Conservation (phyloP, 352 stramenopile species). For the Globisporangium heterothallicum region DNA sequence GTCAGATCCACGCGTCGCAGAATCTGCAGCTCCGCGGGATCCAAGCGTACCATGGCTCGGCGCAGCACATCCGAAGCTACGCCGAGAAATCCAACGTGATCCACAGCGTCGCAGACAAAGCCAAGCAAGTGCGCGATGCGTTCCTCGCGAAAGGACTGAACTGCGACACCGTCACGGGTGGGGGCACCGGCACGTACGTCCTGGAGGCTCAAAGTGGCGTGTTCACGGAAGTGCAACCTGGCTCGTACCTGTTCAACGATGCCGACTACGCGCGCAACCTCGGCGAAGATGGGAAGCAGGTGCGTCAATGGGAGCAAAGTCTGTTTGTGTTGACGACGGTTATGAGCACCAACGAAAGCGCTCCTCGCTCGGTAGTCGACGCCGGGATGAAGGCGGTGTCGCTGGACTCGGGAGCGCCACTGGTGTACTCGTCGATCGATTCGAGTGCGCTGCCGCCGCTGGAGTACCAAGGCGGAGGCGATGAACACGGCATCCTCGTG, state of each 20-base stretch:
- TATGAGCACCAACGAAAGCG: constrained; percentile 43
- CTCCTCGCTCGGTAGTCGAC: constrained; percentile 56
- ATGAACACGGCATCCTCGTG: constrained; percentile 66
- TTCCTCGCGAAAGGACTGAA: constrained; percentile 25
- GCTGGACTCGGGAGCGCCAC: constrained; percentile 52
- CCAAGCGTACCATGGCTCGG: constrained; percentile 68
- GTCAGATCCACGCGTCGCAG: constrained; percentile 18
- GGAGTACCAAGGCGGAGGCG: constrained; percentile 52
- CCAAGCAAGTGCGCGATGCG: constrained; percentile 31
- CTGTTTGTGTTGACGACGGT: constrained; percentile 70
- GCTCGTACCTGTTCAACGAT: constrained; percentile 77
- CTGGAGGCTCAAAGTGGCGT: constrained; percentile 52
- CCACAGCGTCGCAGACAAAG: constrained; percentile 29
- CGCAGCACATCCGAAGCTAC: constrained; percentile 65
- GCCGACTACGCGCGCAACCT: constrained; percentile 62
- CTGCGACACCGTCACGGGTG: constrained; percentile 64
- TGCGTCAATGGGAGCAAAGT: constrained; percentile 51
- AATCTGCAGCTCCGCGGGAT: constrained; percentile 43
- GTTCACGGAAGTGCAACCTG: constrained; percentile 75
- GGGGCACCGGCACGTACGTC: constrained; percentile 63
- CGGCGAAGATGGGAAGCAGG: constrained; percentile 27
- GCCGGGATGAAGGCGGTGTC: constrained; percentile 70
- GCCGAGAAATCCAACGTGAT: constrained; percentile 47
- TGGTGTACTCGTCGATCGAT: constrained; percentile 43
- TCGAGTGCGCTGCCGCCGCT: constrained; percentile 29